Percentiles rank a stretch among this genome's conserved stretches.
phyloP scores from a whole-genome alignment of 495 filamentous ascomycete genomes.

The Annulohypoxylon moriforme region DNA sequence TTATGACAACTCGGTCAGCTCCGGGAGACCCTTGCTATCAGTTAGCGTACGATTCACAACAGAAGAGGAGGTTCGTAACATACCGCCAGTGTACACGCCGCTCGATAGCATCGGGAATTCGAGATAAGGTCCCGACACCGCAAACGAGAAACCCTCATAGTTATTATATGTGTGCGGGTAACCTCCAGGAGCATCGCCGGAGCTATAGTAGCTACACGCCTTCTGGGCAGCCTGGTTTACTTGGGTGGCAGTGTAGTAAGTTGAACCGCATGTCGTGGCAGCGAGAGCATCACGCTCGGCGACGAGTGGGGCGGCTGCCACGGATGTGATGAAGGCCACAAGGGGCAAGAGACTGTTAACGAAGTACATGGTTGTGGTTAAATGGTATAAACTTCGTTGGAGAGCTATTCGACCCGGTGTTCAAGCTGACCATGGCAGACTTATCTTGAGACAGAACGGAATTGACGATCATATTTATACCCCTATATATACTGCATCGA shows the following conservation, averaged over 20 bases:
- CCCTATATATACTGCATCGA: constrained; percentile 8
- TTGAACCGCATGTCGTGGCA: constrained; percentile 56
- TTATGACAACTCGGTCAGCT: constrained; percentile 72
- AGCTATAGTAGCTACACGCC: constrained; percentile 52
- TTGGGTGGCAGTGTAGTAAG: constrained; percentile 60
- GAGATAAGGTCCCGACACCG: constrained; percentile 67
- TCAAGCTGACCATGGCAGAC: background rate
- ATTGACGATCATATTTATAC: background rate
- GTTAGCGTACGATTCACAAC: background rate
- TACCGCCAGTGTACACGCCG: constrained; percentile 67
- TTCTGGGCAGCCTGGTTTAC: constrained; percentile 47
- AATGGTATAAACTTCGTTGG: background rate
- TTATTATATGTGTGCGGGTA: constrained; percentile 75
- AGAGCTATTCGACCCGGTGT: too few relatives aligned
- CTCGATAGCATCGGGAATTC: constrained; percentile 71
- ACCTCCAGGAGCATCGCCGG: constrained; percentile 54
- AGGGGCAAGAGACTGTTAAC: constrained; percentile 31
- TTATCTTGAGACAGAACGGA: background rate
- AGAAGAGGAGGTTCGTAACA: constrained; percentile 19
- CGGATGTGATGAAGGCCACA: constrained; percentile 36
- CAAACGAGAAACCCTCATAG: constrained; percentile 73
- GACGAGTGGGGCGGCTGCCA: constrained; percentile 32
- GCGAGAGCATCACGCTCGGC: constrained; percentile 42
- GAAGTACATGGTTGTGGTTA: constrained; percentile 35
- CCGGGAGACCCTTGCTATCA: constrained; percentile 59